Percentiles rank a stretch among this genome's conserved stretches.
phyloP scores from a whole-genome alignment of 2,329 filamentous ascomycete species.

The Helotiales sp. region DNA sequence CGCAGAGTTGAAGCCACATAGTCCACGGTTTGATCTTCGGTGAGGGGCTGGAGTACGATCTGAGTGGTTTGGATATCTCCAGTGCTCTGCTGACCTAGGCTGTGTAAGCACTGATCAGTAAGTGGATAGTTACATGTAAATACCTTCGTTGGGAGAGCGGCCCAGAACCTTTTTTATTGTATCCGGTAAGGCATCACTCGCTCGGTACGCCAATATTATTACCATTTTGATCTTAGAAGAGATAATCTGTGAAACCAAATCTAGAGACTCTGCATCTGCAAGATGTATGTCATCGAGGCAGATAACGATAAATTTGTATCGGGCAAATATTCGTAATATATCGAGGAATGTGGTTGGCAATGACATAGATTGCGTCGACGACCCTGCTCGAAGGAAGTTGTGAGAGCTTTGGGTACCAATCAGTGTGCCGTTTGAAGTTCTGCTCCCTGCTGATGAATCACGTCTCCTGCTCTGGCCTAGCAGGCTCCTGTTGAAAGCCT shows the following conservation, averaged over 20 bases:
- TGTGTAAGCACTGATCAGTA: background rate
- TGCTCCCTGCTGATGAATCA: conserved; percentile 28
- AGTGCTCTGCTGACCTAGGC: background rate
- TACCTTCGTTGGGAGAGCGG: background rate
- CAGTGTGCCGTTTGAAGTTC: conserved; percentile 18
- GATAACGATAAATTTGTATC: conserved; percentile 84
- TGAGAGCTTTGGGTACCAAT: conserved; percentile 52
- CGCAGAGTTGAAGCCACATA: conserved; percentile 85
- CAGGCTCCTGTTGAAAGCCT: conserved; percentile 31
- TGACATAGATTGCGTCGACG: conserved; percentile 65
- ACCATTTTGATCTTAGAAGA: conserved; percentile 77
- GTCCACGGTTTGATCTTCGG: conserved; percentile 75
- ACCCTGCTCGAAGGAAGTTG: conserved; percentile 58
- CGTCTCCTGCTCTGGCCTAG: conserved; percentile 22
- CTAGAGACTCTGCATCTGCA: conserved; percentile 82
- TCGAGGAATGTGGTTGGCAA: conserved; percentile 88
- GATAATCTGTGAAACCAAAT: conserved; percentile 80
- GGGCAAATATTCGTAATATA: conserved; percentile 75
- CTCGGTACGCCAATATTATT: conserved; percentile 44
- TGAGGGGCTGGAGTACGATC: conserved; percentile 70
- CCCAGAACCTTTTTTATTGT: background rate
- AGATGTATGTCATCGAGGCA: conserved; percentile 89
- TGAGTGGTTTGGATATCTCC: conserved; percentile 61
- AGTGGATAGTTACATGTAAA: too few species aligned
- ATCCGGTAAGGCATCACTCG: conserved; percentile 61